phyloP scores from a whole-genome alignment of 352 stramenopile genomes.

The Globisporangium middletonii region DNA sequence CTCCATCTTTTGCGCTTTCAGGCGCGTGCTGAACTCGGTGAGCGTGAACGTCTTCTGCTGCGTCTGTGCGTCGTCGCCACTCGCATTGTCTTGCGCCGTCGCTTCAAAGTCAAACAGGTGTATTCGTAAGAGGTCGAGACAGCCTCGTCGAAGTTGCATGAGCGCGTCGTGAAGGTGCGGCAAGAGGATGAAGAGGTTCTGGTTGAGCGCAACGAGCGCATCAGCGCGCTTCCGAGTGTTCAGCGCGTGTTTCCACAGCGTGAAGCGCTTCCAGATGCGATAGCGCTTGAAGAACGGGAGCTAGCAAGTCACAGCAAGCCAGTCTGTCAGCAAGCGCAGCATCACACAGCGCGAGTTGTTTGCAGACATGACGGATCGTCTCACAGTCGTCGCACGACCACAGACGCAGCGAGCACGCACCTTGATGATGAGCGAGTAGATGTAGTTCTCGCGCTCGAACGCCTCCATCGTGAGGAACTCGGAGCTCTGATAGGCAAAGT shows the following conservation, averaged over 20 bases:
- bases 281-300: slow-evolving; percentile 89
- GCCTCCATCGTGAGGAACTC: slow-evolving; percentile 87
- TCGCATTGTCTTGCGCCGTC: background rate
- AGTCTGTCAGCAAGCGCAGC: background rate
- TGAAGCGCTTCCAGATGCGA: slow-evolving; percentile 89
- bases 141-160: slow-evolving; percentile 57
- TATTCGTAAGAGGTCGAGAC: slow-evolving; percentile 36
- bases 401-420: slow-evolving; percentile 18
- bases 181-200: slow-evolving; percentile 86
- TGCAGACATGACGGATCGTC: background rate
- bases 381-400: no score
- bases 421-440: slow-evolving; percentile 81
- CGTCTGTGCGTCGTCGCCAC: slow-evolving; percentile 2
- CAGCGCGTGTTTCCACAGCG: slow-evolving; percentile 79
- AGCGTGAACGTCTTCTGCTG: slow-evolving; percentile 67
- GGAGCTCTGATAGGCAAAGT: slow-evolving; percentile 68
- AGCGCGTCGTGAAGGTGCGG: slow-evolving; percentile 78
- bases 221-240: slow-evolving; percentile 36
- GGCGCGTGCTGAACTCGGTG: slow-evolving; percentile 67
- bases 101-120: slow-evolving; percentile 40
- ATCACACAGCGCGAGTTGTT: background rate
- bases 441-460: slow-evolving; percentile 90
- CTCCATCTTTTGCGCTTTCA: slow-evolving; percentile 67
- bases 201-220: slow-evolving; percentile 42
- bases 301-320: slow-evolving; percentile 15